Evolutionary conservation across 495 filamentous ascomycete genomes (phyloP).

Genomic region (Penicilliopsis zonata): DNA sequence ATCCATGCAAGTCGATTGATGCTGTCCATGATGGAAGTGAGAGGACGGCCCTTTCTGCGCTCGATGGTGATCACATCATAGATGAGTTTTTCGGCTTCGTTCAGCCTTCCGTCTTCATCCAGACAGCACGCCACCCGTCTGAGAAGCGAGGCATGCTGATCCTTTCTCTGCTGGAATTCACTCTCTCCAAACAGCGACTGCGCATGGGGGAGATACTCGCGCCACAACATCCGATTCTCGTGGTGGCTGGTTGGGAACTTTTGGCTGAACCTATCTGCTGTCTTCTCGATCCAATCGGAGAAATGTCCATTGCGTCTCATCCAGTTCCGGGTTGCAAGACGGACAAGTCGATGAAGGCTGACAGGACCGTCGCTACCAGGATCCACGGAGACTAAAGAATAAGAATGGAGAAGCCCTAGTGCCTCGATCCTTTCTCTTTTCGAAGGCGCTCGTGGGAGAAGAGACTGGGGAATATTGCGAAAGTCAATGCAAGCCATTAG

Average conservation of each 20-base stretch:
- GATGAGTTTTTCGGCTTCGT: slow-evolving; percentile 7
- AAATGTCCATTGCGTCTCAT: slow-evolving; percentile 4
- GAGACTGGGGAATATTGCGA: slow-evolving; percentile 8
- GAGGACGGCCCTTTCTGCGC: slow-evolving; percentile 6
- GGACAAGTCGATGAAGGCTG: slow-evolving; percentile 14
- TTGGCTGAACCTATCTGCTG: slow-evolving; percentile 4
- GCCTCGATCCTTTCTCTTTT: slow-evolving; percentile 12
- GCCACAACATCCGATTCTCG: slow-evolving; percentile 11
- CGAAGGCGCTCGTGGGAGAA: slow-evolving; percentile 5
- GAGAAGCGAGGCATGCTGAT: neutral
- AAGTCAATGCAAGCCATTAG: slow-evolving; percentile 32
- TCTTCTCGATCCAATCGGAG: slow-evolving; percentile 4
- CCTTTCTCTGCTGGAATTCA: neutral
- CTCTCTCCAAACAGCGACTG: slow-evolving; percentile 5
- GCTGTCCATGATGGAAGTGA: neutral
- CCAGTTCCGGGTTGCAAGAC: slow-evolving; percentile 22
- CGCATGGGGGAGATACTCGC: slow-evolving; percentile 23
- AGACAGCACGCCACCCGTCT: slow-evolving; percentile 1
- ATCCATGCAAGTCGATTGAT: slow-evolving; percentile 2
- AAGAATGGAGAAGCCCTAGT: slow-evolving; percentile 18
- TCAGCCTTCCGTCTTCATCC: slow-evolving; percentile 6
- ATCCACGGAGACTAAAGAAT: slow-evolving; percentile 15
- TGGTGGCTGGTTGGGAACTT: slow-evolving; percentile 11
- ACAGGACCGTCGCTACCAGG: neutral
- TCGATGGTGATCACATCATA: slow-evolving; percentile 8